Evolutionary conservation across 2,329 filamentous ascomycete species (phyloP).

Genomic region (Fusarium decemcellulare): DNA sequence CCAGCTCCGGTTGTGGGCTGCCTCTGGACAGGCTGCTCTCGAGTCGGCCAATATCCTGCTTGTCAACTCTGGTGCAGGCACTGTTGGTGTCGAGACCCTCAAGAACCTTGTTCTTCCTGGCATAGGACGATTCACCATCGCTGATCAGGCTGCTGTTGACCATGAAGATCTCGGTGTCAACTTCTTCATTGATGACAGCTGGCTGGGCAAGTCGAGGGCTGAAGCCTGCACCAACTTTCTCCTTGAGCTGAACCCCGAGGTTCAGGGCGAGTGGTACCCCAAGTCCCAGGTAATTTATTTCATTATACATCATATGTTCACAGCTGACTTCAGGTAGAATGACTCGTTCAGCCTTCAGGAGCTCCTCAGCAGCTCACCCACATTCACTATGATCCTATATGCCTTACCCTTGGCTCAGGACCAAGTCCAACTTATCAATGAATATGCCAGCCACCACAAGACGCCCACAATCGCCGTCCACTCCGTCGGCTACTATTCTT

Average conservation of each 20-base stretch:
- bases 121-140: constrained; percentile 93
- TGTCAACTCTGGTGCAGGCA: constrained; percentile 88
- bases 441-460: constrained; percentile 66
- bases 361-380: constrained; percentile 56
- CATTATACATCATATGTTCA: neutral
- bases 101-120: constrained; percentile 98
- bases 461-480: constrained; percentile 87
- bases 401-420: constrained; percentile 63
- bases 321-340: constrained; percentile 40
- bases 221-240: constrained; percentile 83
- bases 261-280: constrained; percentile 80
- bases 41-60: constrained; percentile 94
- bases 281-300: constrained; percentile 53
- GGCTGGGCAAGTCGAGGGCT: constrained; percentile 83
- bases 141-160: constrained; percentile 82
- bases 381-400: constrained; percentile 70
- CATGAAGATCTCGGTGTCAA: constrained; percentile 93
- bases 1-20: constrained; percentile 95
- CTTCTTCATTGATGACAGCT: constrained; percentile 91
- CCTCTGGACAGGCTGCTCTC: constrained; percentile 89
- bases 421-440: constrained; percentile 60
- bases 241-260: constrained; percentile 92
- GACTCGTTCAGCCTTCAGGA: constrained; percentile 54
- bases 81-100: constrained; percentile 89
- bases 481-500: constrained; percentile 92